Base-by-base conservation (phyloP, 1,284 basidiomycete species). In the Jaminaea rosea region DNA sequence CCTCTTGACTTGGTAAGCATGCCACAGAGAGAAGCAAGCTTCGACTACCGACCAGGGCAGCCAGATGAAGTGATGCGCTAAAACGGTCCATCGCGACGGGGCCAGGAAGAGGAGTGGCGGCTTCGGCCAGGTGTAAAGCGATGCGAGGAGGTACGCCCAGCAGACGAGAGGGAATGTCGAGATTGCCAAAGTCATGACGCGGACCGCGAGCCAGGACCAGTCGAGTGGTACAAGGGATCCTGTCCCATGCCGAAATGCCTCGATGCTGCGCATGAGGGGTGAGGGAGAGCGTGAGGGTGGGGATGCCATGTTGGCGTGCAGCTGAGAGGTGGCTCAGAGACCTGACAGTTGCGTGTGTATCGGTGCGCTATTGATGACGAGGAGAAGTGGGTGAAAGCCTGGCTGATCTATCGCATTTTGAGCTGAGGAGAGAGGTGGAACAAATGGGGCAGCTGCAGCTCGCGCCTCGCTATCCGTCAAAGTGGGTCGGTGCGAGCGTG, bases 1-100 rank as follows among this genome's bases (percentile, higher is more conserved):
- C 10, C 27, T 19, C 10, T 51, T 44, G 0, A 29, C 49, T 0
- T 63, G 59, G 29, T 57, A 47, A 36, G 44, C 49, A 39, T 70
- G 57, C 52, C 64, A 67, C n/a, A 71, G 32, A n/a, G 68, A 69
- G 51, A 72, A 72, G 8, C 45, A 42, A 1, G 47, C 53, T 41
- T 72, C 69, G 10, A 55, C 9, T 1, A 49, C 31, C 26, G 55
- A 54, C 44, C 59, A 70, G 17, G 37, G 13, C 47, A 63, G 61
- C 23, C 58, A 48, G n/a, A 32, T 21, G 19, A 28, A 50, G 59
- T 48, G 5, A 47, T 32, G 36, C 5, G 15, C 19, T 13, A 24
- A 7, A 55, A 1, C 53, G 29, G 6, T 27, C 41, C 1, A 46
- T 10, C 21, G 55, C 57, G 23, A 59, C 31, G 27, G 5, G 26